Percentiles rank a stretch among this genome's conserved stretches.
These are phyloP conservation scores for Tulasnella sp. DNA, from an alignment of 768 basidiomycete genomes.

Conservation along the genomic window DNA sequence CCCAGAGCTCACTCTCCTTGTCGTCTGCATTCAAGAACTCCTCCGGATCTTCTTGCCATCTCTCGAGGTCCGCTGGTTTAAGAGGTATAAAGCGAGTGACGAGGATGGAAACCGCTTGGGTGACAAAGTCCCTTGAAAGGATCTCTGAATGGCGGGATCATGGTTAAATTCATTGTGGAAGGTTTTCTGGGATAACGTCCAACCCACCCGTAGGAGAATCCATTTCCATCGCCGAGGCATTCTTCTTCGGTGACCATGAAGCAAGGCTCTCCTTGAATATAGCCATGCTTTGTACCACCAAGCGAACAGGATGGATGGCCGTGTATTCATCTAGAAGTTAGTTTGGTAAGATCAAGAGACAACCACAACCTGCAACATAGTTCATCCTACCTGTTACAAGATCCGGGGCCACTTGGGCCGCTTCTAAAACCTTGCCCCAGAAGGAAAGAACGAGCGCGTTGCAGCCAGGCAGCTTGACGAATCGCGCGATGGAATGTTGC, in stretches of 20 bases:
- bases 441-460: conserved; percentile 63
- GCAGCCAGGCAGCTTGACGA: conserved; percentile 51
- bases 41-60: conserved; percentile 83
- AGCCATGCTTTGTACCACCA: conserved; percentile 75
- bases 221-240: conserved; percentile 26
- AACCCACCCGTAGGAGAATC: conserved; percentile 3
- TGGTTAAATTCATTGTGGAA: conserved; percentile 9
- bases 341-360: not conserved
- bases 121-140: conserved; percentile 57
- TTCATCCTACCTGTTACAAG: conserved; percentile 50
- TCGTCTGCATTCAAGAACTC: conserved; percentile 90
- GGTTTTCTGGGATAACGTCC: not conserved
- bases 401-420: conserved; percentile 43
- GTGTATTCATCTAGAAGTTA: conserved; percentile 41
- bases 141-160: conserved; percentile 29
- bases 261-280: conserved; percentile 73
- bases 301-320: conserved; percentile 63
- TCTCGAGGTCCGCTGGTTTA: conserved; percentile 65
- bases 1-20: conserved; percentile 84
- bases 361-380: not conserved
- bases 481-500: conserved; percentile 45
- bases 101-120: conserved; percentile 61
- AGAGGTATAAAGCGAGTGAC: conserved; percentile 80
- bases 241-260: conserved; percentile 60
- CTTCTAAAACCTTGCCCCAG: conserved; percentile 67